These are phyloP conservation scores for Stagonosporopsis cucurbitacearum DNA, from an alignment of 2,329 filamentous ascomycete species.

Conservation along the genomic window DNA sequence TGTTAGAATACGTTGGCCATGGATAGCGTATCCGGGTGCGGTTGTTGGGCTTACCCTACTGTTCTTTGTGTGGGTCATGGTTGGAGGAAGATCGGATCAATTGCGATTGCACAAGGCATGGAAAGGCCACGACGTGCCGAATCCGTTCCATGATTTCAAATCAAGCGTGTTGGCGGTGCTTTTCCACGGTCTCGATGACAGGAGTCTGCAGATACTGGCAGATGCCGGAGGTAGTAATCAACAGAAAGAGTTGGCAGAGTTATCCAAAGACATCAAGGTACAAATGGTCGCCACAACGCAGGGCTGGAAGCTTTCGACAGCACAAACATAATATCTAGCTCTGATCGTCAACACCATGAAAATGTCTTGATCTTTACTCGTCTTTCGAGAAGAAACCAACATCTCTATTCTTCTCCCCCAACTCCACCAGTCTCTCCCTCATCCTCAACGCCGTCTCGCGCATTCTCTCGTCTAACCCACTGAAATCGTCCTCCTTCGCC, in stretches of 20 bases:
- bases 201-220: neutral
- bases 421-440: conserved; percentile 65
- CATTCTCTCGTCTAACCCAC: conserved; percentile 66
- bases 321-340: neutral
- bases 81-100: neutral
- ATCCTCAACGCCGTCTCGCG: conserved; percentile 66
- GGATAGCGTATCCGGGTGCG: neutral
- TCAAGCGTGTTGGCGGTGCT: conserved; percentile 1
- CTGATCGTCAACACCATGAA: neutral
- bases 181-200: conserved; percentile 2
- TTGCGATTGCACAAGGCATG: neutral
- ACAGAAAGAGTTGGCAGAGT: neutral
- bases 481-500: conserved; percentile 66
- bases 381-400: conserved; percentile 62
- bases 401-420: conserved; percentile 66
- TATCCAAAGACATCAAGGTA: neutral
- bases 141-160: neutral
- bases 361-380: conserved; percentile 32
- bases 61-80: conserved; percentile 12
- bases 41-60: conserved; percentile 1
- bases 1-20: conserved; percentile 13
- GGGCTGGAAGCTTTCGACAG: neutral
- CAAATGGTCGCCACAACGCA: neutral
- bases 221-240: neutral
- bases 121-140: neutral